Percentiles rank a stretch among this genome's conserved stretches.
Conservation (phyloP, 2,329 filamentous ascomycete species). For the Neofusicoccum ribis region DNA sequence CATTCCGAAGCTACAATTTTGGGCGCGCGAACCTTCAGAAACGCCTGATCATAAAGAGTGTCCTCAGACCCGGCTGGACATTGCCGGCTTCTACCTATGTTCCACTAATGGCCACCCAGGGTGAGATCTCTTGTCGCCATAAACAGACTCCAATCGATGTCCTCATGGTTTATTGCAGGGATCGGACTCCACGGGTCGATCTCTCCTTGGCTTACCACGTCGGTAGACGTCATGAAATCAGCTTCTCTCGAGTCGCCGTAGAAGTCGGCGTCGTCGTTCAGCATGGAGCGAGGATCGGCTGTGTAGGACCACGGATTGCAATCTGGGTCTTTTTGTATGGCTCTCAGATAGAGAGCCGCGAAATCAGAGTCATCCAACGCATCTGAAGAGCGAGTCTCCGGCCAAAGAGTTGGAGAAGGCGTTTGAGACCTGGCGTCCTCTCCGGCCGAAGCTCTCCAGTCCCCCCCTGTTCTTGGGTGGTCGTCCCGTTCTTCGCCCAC, state of each 20-base stretch:
- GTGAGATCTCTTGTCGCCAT: too few species aligned
- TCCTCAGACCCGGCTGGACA: neutral
- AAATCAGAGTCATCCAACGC: neutral
- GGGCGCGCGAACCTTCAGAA: too few species aligned
- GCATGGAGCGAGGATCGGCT: neutral
- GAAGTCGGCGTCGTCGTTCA: neutral
- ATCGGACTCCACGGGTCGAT: neutral
- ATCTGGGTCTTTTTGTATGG: neutral
- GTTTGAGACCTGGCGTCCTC: too few species aligned
- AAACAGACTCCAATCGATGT: neutral
- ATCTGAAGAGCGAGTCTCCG: neutral
- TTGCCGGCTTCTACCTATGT: neutral
- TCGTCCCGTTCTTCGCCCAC: too few species aligned
- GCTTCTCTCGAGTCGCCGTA: neutral
- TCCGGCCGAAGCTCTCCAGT: too few species aligned
- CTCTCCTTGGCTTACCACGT: neutral
- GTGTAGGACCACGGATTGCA: neutral
- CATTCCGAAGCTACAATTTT: too few species aligned
- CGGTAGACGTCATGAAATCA: neutral
- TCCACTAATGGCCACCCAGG: neutral
- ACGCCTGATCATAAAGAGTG: neutral
- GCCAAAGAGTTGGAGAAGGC: too few species aligned
- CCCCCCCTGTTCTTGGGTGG: too few species aligned
- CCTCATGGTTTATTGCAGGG: neutral
- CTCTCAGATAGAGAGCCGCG: neutral